Evolutionary conservation across 345 rosid genomes (phyloP).

Genomic region (Conringia planisiliqua): DNA sequence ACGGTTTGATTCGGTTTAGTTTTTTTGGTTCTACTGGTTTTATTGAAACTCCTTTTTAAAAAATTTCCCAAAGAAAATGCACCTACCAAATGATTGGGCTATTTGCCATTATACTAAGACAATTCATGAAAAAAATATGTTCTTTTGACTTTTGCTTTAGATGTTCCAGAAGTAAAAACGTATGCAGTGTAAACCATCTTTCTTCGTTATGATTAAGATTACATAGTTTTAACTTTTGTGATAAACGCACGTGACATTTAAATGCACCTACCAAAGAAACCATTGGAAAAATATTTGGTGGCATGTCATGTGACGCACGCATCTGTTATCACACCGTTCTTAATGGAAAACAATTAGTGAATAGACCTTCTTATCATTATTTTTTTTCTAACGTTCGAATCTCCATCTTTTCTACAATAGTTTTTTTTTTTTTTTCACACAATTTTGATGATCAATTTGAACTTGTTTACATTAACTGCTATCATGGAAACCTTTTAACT

Average conservation of each 20-base stretch:
- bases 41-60: not conserved
- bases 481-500: no score
- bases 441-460: no score
- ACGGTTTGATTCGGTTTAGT: no score
- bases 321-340: not conserved
- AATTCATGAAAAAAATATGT: not conserved
- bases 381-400: no score
- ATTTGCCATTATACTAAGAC: not conserved
- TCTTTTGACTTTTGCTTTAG: not conserved
- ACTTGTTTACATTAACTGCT: no score
- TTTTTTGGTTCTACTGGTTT: not conserved
- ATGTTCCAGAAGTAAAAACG: not conserved
- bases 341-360: not conserved
- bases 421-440: no score
- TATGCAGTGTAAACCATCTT: not conserved
- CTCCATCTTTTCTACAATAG: no score
- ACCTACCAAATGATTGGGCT: not conserved
- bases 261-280: constrained; percentile 10
- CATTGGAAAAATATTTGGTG: not conserved
- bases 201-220: not conserved
- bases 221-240: not conserved
- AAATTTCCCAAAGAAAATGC: not conserved
- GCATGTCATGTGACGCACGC: not conserved
- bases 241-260: constrained; percentile 17
- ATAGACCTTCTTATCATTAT: not conserved